These are phyloP conservation scores for Sclerotinia borealis DNA, from an alignment of 2,329 filamentous ascomycete genomes.

Conservation along the genomic window DNA sequence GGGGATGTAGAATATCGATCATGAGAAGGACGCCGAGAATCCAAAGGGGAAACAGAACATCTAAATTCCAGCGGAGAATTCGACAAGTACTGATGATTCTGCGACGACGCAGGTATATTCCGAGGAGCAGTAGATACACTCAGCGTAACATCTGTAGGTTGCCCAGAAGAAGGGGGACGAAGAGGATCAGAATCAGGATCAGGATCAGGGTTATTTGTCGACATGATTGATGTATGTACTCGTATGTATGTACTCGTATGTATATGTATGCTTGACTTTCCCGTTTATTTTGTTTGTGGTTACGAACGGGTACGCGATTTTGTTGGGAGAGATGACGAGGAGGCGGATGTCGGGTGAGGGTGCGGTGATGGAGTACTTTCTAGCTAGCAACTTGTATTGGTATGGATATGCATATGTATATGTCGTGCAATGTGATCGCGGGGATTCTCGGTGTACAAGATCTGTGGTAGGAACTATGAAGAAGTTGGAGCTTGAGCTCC, in stretches of 20 bases:
- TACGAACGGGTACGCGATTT: neutral
- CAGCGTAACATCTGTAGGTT: neutral
- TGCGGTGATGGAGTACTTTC: neutral
- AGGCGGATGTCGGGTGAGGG: neutral
- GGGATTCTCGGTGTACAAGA: neutral
- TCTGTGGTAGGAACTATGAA: neutral
- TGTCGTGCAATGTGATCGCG: slow-evolving; percentile 1
- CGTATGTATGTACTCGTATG: too few relatives aligned
- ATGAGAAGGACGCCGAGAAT: neutral
- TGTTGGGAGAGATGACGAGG: slow-evolving; percentile 5
- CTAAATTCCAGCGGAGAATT: neutral
- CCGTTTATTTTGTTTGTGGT: neutral
- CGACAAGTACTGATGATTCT: neutral
- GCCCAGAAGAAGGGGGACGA: neutral
- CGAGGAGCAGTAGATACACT: neutral
- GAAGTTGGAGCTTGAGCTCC: neutral
- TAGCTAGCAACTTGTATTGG: neutral
- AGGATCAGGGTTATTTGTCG: neutral
- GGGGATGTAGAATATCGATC: neutral
- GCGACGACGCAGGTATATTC: neutral
- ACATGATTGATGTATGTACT: too few relatives aligned
- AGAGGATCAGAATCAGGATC: slow-evolving; percentile 1
- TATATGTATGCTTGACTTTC: neutral
- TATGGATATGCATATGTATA: slow-evolving; percentile 2
- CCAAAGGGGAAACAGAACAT: neutral